Percentiles rank a stretch among this genome's conserved stretches.
phyloP scores from a whole-genome alignment of 768 basidiomycete species.

The Collybia mongolica region DNA sequence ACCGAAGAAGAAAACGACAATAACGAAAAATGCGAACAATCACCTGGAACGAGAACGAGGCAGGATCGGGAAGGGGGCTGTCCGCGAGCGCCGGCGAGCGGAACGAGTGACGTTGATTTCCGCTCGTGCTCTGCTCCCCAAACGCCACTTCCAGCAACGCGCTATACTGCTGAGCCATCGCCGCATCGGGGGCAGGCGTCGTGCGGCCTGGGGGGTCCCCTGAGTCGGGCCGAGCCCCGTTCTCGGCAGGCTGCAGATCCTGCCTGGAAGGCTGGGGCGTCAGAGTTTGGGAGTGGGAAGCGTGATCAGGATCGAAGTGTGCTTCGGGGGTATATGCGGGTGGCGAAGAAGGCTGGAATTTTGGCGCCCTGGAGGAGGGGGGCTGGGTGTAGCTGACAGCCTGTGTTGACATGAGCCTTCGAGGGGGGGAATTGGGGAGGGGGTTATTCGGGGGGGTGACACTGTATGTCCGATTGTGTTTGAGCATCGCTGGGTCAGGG shows the following conservation, averaged over 20 bases:
- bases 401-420: background rate
- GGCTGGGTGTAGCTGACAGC: background rate
- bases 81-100: background rate
- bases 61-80: too few species aligned
- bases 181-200: slow-evolving; percentile 2
- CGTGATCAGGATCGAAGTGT: slow-evolving; percentile 1
- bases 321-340: background rate
- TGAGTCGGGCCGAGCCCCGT: slow-evolving; percentile 3
- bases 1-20: too few species aligned
- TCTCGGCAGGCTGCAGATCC: slow-evolving; percentile 4
- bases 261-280: slow-evolving; percentile 8
- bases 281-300: slow-evolving; percentile 5
- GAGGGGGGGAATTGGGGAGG: slow-evolving; percentile 1
- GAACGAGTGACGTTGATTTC: background rate
- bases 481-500: background rate
- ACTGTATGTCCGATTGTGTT: background rate
- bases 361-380: background rate
- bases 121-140: background rate
- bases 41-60: slow-evolving; percentile 1
- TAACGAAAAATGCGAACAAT: background rate
- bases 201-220: slow-evolving; percentile 6
- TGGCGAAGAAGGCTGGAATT: slow-evolving; percentile 2
- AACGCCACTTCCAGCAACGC: background rate
- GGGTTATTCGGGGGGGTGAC: background rate
- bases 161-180: background rate